Base-by-base conservation (phyloP, 2,329 filamentous ascomycete species). In the Elsinoe fawcettii region DNA sequence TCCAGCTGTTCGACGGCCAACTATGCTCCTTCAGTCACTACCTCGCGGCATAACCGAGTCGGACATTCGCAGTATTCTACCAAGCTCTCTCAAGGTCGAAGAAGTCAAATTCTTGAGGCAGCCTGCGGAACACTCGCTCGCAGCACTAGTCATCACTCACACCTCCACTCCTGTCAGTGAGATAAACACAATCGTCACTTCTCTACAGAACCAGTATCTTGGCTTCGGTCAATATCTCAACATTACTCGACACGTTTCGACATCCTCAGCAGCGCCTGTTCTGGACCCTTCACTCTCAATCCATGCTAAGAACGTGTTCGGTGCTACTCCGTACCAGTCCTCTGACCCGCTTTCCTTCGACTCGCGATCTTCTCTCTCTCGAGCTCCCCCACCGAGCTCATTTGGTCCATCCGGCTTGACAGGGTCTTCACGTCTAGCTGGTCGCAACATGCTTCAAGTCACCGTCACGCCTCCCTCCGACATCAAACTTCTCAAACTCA, bases 201-300 rank as follows among this genome's bases (percentile, higher is more conserved):
- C 81, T 2, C 74, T 96, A 30, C 88, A 95, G 67, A 90, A 93
- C 62, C 83, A 80, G 63, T 96, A 96, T 68, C 75, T 96, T 14
- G 91, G 91, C 14, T 90, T 83, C 68, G 91, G 91, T 4, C 90
- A 86, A 73, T 86, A 91, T 69, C 76, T 96, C 1, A 86, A 82
- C 5, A 78, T 95, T 44, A 88, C 91, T 60, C 80, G 90, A 8
- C 88, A 95, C 72, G 78, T 96, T 3, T 95, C 90, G 0, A 95
- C 90, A 2, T 84, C 79, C 8, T 27, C 22, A 4, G 32, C 23
- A 8, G 37, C 41, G 4, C 16, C 23, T n/a, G 23, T 58, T 55
- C 55, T 61, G 16, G 58, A 58, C 12, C 32, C 55, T 6, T 60
- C 60, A 23, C 78, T 87, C n/a, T 43, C 54, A 1, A 49, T 51